Base-by-base conservation (phyloP, 2,329 filamentous ascomycete species). In the Lasiodiplodia citricola region DNA sequence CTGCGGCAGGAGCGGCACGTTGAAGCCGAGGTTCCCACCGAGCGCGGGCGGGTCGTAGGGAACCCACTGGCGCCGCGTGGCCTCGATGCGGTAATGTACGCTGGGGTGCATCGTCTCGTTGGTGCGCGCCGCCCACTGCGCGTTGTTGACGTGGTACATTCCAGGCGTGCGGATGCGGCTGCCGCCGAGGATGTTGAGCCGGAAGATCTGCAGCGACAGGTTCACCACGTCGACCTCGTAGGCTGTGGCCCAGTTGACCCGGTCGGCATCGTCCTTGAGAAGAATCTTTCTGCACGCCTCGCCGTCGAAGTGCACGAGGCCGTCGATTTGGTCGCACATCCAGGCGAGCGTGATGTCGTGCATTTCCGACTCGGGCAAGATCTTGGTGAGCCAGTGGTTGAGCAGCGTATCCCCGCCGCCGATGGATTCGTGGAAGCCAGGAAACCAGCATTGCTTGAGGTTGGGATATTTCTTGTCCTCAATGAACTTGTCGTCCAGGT, bases 391-490 rank as follows among this genome's bases (percentile, higher is more conserved):
- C 63, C n/a, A n/a, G 44, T 38, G 41, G 7, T 68, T 44, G 38
- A 38, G 5, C 5, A 75, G 73, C 25, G 78, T 75, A 3, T 66
- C 82, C 0, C 84, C 83, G 31, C 85, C 86, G 3, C 86, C 86
- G 2, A 86, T 76, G 67, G 87, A 85, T 11, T 81, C 80, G 71
- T 88, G 86, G 35, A 80, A 82, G 11, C 86, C 86, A 0, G 85
- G 85, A 67, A 87, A 87, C 86, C 86, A 87, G 10, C 84, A 83
- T 73, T 87, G 85, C n/a, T 81, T 79, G 35, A 87, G 74, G 31
- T 79, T 68, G 8, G 65, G 54, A 3, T 16, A 2, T 23, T 67
- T 70, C 71, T 37, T 47, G 8, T 16, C 28, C 4, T 50, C 41
- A 5, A 31, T 47, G 23, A 51, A 37, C 16, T 37, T 51, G 11